These are phyloP conservation scores for Salvia hispanica DNA, from an alignment of 257 asterid genomes.

Conservation along the genomic window DNA sequence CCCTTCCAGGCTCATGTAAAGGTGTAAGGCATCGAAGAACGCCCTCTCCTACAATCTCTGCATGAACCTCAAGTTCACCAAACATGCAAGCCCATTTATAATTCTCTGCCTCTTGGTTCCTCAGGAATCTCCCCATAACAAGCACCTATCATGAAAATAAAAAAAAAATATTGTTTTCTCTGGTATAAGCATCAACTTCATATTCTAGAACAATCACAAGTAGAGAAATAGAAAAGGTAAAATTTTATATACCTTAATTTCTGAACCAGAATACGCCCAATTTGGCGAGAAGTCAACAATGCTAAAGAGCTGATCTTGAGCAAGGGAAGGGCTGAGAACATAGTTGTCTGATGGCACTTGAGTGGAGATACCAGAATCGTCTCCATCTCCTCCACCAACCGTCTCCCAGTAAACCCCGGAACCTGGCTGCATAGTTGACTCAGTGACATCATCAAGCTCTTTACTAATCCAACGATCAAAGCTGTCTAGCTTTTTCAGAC, in stretches of 20 bases:
- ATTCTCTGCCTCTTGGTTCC: constrained; percentile 52
- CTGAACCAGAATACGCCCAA: constrained; percentile 75
- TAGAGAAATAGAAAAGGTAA: constrained; percentile 21
- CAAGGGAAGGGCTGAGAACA: constrained; percentile 72
- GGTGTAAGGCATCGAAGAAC: constrained; percentile 84
- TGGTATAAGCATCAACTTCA: constrained; percentile 15
- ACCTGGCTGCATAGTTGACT: constrained; percentile 58
- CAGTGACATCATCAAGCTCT: constrained; percentile 92
- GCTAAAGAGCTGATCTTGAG: constrained; percentile 84
- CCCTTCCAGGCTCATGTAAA: constrained; percentile 67
- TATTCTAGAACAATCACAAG: constrained; percentile 20
- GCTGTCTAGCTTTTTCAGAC: constrained; percentile 90
- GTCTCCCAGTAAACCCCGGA: constrained; percentile 76
- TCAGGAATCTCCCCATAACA: constrained; percentile 70
- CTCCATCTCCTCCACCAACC: constrained; percentile 69
- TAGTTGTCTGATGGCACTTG: constrained; percentile 65
- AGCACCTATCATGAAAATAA: constrained; percentile 51
- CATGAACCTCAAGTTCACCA: constrained; percentile 90
- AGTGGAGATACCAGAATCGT: constrained; percentile 55
- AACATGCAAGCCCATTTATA: constrained; percentile 95
- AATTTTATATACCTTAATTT: constrained; percentile 62
- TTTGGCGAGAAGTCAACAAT: constrained; percentile 81
- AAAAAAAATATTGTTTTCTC: constrained; percentile 8
- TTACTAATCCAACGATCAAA: constrained; percentile 96
- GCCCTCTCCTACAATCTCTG: constrained; percentile 72